phyloP scores from a whole-genome alignment of 148 eudicot genomes.

The Diospyros lotus region DNA sequence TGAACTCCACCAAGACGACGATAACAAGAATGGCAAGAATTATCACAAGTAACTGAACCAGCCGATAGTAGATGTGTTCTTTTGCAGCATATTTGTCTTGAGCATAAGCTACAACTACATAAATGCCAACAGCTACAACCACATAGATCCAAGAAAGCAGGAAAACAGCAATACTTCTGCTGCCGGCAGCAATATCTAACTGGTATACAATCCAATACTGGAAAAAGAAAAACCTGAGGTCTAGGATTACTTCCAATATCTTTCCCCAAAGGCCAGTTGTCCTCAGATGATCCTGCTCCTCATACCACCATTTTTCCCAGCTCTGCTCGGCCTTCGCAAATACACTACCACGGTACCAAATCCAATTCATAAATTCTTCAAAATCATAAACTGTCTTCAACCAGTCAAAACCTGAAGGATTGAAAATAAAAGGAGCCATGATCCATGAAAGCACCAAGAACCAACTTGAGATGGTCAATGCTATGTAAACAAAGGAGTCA shows the following conservation, averaged over 20 bases:
- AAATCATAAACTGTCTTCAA: conserved; percentile 89
- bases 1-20: conserved; percentile 58
- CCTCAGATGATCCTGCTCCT: conserved; percentile 90
- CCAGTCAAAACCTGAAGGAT: conserved; percentile 95
- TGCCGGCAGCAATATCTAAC: conserved; percentile 64
- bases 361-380: conserved; percentile 88
- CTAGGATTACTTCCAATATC: conserved; percentile 61
- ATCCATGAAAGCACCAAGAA: conserved; percentile 83
- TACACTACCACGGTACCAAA: conserved; percentile 81
- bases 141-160: conserved; percentile 89
- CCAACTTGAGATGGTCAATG: conserved; percentile 87
- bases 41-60: conserved; percentile 76
- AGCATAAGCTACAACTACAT: conserved; percentile 46
- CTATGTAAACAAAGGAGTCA: conserved; percentile 72
- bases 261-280: conserved; percentile 90
- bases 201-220: conserved; percentile 92
- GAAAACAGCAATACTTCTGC: conserved; percentile 66
- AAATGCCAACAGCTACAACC: conserved; percentile 51
- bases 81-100: conserved; percentile 70
- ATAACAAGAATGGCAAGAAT: conserved; percentile 49
- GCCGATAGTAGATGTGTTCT: conserved; percentile 80
- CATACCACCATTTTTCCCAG: conserved; percentile 96
- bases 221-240: conserved; percentile 90
- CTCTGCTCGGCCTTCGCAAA: conserved; percentile 81
- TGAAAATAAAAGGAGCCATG: conserved; percentile 83